Evolutionary conservation across 768 basidiomycete species (phyloP).

Genomic region (Floccularia luteovirens): DNA sequence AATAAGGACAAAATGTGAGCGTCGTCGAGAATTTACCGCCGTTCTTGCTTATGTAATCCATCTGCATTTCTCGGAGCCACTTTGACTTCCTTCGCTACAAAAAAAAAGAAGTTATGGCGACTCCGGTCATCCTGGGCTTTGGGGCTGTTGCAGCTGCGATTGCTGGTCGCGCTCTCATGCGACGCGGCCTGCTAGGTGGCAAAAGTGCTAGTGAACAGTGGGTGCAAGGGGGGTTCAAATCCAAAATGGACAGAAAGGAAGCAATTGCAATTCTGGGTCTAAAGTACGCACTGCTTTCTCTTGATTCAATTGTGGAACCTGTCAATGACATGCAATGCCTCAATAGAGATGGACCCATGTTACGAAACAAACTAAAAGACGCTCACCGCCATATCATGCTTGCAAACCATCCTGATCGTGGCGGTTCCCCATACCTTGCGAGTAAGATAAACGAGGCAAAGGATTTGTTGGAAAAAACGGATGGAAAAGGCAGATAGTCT

Average conservation of each 20-base stretch:
- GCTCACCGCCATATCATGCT: constrained; percentile 97
- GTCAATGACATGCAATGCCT: neutral
- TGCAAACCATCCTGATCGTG: constrained; percentile 97
- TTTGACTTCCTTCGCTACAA: too few species aligned
- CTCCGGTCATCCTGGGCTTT: constrained; percentile 69
- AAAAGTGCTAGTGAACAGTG: constrained; percentile 72
- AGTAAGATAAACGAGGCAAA: constrained; percentile 99
- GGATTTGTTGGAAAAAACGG: constrained; percentile 80
- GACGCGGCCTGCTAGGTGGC: constrained; percentile 51
- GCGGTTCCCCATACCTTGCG: constrained; percentile 96
- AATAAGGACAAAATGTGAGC: too few species aligned
- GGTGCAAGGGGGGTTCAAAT: constrained; percentile 89
- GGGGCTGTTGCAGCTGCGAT: constrained; percentile 73
- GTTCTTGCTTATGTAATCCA: too few species aligned
- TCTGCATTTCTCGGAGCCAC: too few species aligned
- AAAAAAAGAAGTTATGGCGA: constrained; percentile 49
- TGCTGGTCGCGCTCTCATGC: constrained; percentile 63
- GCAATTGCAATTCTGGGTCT: constrained; percentile 88
- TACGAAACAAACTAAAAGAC: constrained; percentile 83
- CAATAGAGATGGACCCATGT: constrained; percentile 68
- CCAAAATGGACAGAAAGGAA: constrained; percentile 95
- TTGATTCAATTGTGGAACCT: constrained; percentile 3
- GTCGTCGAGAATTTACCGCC: too few species aligned
- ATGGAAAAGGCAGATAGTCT: constrained; percentile 36
- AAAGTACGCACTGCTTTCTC: constrained; percentile 52